phyloP scores from a whole-genome alignment of 306 rosid species.

The Purshia tridentata region DNA sequence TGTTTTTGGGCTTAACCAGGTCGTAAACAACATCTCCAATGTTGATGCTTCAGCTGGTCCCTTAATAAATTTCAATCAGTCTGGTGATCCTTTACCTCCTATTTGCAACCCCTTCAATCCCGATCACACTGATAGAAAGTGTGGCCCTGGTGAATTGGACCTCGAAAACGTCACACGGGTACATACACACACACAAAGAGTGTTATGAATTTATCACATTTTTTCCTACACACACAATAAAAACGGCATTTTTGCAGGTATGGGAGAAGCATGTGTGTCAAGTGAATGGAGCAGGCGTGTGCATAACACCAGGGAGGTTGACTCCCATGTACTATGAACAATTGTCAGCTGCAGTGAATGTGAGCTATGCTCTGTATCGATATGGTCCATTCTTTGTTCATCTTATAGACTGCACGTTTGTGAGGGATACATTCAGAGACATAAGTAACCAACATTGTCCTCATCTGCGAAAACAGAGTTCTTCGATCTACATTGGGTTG shows the following conservation, averaged over 20 bases:
- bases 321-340: slow-evolving; percentile 52
- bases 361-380: slow-evolving; percentile 54
- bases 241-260: slow-evolving; percentile 45
- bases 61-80: slow-evolving; percentile 55
- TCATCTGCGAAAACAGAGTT: slow-evolving; percentile 27
- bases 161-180: slow-evolving; percentile 47
- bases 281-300: slow-evolving; percentile 34
- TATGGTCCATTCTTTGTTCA: slow-evolving; percentile 62
- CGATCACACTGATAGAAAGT: slow-evolving; percentile 36
- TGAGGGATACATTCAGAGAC: slow-evolving; percentile 45
- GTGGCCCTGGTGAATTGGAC: slow-evolving; percentile 48
- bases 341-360: slow-evolving; percentile 42
- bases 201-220: too few species aligned
- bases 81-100: slow-evolving; percentile 55
- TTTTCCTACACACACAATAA: neutral
- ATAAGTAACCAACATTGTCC: slow-evolving; percentile 61
- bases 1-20: slow-evolving; percentile 31
- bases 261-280: slow-evolving; percentile 60
- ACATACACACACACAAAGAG: neutral
- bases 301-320: slow-evolving; percentile 51
- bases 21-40: slow-evolving; percentile 39
- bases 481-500: slow-evolving; percentile 54
- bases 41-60: slow-evolving; percentile 32
- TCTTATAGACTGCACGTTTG: slow-evolving; percentile 63
- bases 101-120: slow-evolving; percentile 64